Evolutionary conservation across 441 rosid species (phyloP), one percentile per base, ranked within the genome.

Genomic region (Geranium incanum): DNA sequence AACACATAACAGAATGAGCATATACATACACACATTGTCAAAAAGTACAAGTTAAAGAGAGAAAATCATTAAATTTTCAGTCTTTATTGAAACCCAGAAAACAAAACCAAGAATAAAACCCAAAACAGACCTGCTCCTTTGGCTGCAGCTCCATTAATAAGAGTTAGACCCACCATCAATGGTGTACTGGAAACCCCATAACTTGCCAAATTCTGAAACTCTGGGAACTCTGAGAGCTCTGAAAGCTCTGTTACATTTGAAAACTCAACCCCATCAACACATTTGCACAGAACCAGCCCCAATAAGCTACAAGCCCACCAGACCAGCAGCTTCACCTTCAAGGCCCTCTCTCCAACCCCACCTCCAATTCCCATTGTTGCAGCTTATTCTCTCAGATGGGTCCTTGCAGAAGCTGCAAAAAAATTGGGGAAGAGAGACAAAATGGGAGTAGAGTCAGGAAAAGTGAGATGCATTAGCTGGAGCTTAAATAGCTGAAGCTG

Each of bases 91-190:
- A 62, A 62, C 66, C 66, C 66, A 62, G 37, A 62, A 23, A 62
- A 3, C 6, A 62, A 62, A 23, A 60, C 5, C 3, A 62, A 62
- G n/a, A 8, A 9, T 62, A 23, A 21, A 60, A 23, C 36, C 66
- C 66, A 62, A 6, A 64, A 9, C 18, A 55, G 63, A 86, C 89
- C 86, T 81, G 89, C 87, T 80, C 84, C 89, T 79, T 86, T 82
- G 71, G 86, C 74, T 37, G 68, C 86, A 78, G 86, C 87, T 76
- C 81, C 81, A 6, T 84, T 68, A 68, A 86, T 82, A 68, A 82
- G 76, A 59, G 84, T 84, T 19, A 84, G 84, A 78, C 81, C 82
- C 72, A 84, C 85, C 87, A 77, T 73, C 45, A 76, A 68, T 36
- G 77, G 78, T 36, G 70, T 59, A 60, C 62, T 66, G 13, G 38